Conservation (phyloP, 305 asterid genomes). For the Fraxinus floribunda region DNA sequence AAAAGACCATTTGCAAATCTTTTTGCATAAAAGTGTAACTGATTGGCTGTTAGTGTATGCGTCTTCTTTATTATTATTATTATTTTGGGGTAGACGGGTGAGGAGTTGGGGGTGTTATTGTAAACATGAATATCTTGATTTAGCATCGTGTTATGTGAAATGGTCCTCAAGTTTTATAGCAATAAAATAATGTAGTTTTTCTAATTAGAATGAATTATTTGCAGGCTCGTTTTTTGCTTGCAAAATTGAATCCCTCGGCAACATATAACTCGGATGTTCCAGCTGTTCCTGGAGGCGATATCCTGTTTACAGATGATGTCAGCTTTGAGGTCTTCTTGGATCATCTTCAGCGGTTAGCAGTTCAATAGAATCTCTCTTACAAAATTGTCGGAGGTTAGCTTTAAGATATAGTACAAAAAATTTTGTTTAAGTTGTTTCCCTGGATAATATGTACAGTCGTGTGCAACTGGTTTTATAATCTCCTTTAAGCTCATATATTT, state of each 20-base stretch:
- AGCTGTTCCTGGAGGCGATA: conserved; percentile 75
- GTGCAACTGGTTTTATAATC: conserved; percentile 14
- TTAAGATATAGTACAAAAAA: conserved; percentile 34
- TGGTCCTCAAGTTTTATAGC: conserved; percentile 9
- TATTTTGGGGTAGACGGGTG: not conserved
- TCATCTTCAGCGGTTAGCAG: conserved; percentile 96
- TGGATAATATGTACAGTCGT: conserved; percentile 48
- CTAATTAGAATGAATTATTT: conserved; percentile 15
- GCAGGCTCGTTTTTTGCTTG: conserved; percentile 97
- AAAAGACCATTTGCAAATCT: not conserved
- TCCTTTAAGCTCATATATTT: conserved; percentile 20
- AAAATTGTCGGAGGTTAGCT: conserved; percentile 45
- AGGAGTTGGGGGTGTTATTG: not conserved
- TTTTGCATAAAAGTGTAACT: not conserved
- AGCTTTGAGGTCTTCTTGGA: conserved; percentile 97
- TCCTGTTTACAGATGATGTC: conserved; percentile 94
- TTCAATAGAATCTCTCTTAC: conserved; percentile 55
- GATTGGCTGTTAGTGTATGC: not conserved
- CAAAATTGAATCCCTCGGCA: conserved; percentile 96
- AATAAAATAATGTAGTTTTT: not conserved
- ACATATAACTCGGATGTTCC: conserved; percentile 77
- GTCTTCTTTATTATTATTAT: not conserved
- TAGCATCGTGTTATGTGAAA: conserved; percentile 1
- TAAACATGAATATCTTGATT: conserved; percentile 9
- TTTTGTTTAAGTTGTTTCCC: conserved; percentile 43